A percentile compares a stretch with the other conserved stretches of the same genome.
These are phyloP conservation scores for Pythium plurisporium DNA, from an alignment of 352 stramenopile species.

Conservation along the genomic window DNA sequence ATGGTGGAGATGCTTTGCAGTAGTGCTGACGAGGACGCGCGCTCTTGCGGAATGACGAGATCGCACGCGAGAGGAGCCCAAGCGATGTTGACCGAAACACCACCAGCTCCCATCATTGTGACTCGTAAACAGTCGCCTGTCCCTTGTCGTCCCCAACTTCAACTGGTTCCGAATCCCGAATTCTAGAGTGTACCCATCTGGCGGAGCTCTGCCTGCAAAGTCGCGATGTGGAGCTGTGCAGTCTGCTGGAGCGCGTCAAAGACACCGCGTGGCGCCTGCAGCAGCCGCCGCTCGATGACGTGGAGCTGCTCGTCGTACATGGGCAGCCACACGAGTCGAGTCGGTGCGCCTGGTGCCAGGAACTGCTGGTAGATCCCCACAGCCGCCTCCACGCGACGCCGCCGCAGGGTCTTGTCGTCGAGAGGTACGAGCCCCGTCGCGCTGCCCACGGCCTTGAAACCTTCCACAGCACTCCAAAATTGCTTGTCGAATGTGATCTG, in stretches of 20 bases:
- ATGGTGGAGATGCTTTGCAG: neutral
- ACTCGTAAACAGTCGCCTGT: slow-evolving; percentile 18
- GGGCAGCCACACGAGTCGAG: slow-evolving; percentile 36
- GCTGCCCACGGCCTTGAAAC: slow-evolving; percentile 41
- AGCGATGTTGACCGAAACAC: slow-evolving; percentile 24
- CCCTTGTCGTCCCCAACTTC: slow-evolving; percentile 20
- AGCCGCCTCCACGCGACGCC: slow-evolving; percentile 37
- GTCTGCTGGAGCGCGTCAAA: slow-evolving; percentile 56
- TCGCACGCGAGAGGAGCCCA: too few relatives aligned
- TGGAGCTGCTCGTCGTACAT: slow-evolving; percentile 48
- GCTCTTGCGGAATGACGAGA: neutral
- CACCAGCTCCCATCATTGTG: slow-evolving; percentile 7
- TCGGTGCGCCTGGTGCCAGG: slow-evolving; percentile 8
- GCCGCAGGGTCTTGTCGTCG: slow-evolving; percentile 28
- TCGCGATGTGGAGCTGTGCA: slow-evolving; percentile 47
- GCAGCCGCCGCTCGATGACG: slow-evolving; percentile 27
- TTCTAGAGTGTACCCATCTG: slow-evolving; percentile 13
- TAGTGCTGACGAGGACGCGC: too few relatives aligned
- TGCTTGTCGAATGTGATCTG: slow-evolving; percentile 33
- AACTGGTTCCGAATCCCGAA: slow-evolving; percentile 18
- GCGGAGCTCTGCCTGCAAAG: slow-evolving; percentile 17
- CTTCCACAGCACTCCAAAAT: slow-evolving; percentile 68
- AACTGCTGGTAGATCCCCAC: slow-evolving; percentile 48
- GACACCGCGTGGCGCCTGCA: slow-evolving; percentile 27
- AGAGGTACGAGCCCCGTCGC: slow-evolving; percentile 21